Base-by-base conservation (phyloP, 495 filamentous ascomycete genomes). In the Echria macrotheca region DNA sequence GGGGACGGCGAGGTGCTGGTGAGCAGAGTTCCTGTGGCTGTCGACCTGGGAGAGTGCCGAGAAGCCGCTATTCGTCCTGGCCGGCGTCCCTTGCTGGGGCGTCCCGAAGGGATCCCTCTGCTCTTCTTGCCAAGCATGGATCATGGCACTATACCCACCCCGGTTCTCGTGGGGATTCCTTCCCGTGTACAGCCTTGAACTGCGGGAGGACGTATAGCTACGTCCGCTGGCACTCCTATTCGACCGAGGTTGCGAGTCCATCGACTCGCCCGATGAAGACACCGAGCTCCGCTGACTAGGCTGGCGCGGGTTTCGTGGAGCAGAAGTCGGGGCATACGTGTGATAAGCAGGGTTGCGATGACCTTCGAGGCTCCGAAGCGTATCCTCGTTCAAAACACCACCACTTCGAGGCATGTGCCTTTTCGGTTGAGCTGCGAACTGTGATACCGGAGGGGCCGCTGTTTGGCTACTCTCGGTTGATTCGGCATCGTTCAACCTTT, bases 191-290 rank as follows among this genome's bases (percentile, higher is more conserved):
- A 60, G 44, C 29, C 40, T 52, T 17, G 54, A 56, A 45, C 58
- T 65, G 36, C 50, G 50, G 6, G 53, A 55, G 1, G 63, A 65
- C 7, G 54, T 39, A 47, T 58, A 52, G 41, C 53, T 58, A 33
- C 47, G 47, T 9, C 44, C 52, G 42, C 63, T 60, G 5, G 35
- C 50, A 44, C 50, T 61, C 38, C 52, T 37, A 4, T 24, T 15
- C 0, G 56, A 64, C 1, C 44, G 53, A 4, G 63, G 59, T n/a
- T 65, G 55, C 1, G 58, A 67, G 23, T 55, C 61, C 46, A 63
- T 54, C 15, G 66, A 71, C 18, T 69, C 60, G 2, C 55, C 64
- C 2, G 63, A 66, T 1, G 67, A 69, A 11, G 64, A 63, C 5
- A 42, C 60, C 14, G 67, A 66, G 40, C 56, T 63, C 5, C 49